Base-by-base conservation (phyloP, 140 eudicot genomes). In the Stevia rebaudiana region DNA sequence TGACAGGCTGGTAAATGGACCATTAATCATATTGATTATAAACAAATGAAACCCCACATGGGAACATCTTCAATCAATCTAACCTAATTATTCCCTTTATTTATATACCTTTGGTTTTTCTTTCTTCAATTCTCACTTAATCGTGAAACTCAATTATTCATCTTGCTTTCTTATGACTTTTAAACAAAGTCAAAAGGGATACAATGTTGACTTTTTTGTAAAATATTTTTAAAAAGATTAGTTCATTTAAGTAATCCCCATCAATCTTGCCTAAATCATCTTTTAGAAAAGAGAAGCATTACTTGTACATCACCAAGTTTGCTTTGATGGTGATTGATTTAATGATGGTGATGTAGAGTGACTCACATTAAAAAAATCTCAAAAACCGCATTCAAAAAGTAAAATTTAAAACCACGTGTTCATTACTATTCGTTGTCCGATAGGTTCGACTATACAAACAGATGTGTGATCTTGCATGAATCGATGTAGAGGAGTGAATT, bases 1-100 rank as follows among this genome's bases (percentile, higher is more conserved):
- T 73, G 83, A 73, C 85, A 83, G 86, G 82, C 82, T 76, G 84
- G 78, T 79, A 68, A 72, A 47, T 72, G 82, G 84, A 79, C 78
- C 75, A 72, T 61, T 63, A 77, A 73, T 77, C 60, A 78, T 82
- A 64, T 67, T 82, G 49, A 71, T 76, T 25, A 64, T 78, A 75
- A 75, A 75, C 79, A 75, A 75, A 75, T 61, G 71, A 51, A 40
- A 68, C 71, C 82, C 85, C 79, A 72, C 78, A 72, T 64, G 80
- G 67, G 66, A 80, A 80, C 86, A 70, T 59, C 51, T 80, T 65
- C 84, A 79, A 79, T 83, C 88, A 83, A 75, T 63, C 73, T 79
- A 66, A 48, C 78, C 80, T 65, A 76, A 78, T 75, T 51, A 40
- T 49, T 67, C 63, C 39, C 49, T 65, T 60, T 59, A 10, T 18